Conservation (phyloP, 306 rosid genomes). For the Abrus pulchellus region DNA sequence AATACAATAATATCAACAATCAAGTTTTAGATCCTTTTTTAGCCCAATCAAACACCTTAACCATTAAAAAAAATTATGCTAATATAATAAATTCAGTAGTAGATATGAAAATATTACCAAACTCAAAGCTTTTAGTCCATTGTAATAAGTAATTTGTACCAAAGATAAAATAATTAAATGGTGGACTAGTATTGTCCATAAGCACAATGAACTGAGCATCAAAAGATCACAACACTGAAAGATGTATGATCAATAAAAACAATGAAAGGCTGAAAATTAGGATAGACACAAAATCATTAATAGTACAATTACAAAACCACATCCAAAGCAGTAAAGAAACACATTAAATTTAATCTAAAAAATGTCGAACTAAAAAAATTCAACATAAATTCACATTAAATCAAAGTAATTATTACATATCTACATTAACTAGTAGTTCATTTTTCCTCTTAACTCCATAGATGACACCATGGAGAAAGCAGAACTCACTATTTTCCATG, state of each 20-base stretch:
- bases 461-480: no score
- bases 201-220: constrained; percentile 29
- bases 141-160: constrained; percentile 11
- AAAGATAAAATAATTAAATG: not conserved
- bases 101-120: constrained; percentile 25
- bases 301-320: not conserved
- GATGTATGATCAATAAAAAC: not conserved
- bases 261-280: constrained; percentile 5
- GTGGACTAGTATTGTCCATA: constrained; percentile 3
- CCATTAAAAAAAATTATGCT: not conserved
- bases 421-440: not conserved
- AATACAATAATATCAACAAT: constrained; percentile 12
- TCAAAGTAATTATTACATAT: not conserved
- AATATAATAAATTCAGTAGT: not conserved
- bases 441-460: not conserved
- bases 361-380: not conserved
- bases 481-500: no score
- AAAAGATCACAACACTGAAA: not conserved
- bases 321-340: not conserved
- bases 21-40: constrained; percentile 15
- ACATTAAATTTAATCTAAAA: not conserved
- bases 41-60: not conserved
- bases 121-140: not conserved
- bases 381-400: not conserved
- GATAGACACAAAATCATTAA: no score